Conservation (phyloP, 768 basidiomycete genomes). For the Dacryopinax primogenitus region DNA sequence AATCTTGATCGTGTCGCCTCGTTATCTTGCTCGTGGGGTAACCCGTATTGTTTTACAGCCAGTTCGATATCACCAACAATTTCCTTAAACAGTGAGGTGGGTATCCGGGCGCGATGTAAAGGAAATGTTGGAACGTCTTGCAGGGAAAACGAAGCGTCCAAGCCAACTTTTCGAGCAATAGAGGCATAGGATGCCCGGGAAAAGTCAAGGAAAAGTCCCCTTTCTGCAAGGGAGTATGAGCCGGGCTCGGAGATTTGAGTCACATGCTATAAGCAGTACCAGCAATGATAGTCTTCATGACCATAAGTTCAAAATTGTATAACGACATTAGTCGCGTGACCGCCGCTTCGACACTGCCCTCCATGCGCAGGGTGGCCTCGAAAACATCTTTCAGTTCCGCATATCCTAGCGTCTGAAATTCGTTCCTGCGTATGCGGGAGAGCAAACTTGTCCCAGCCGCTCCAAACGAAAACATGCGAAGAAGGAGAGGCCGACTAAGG, state of each 20-base stretch:
- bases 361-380: neutral
- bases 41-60: neutral
- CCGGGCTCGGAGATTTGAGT: neutral
- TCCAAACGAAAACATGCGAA: neutral
- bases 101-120: slow-evolving; percentile 20
- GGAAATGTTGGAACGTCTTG: slow-evolving; percentile 19
- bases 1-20: neutral
- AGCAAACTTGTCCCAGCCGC: neutral
- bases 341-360: slow-evolving; percentile 2
- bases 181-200: slow-evolving; percentile 18
- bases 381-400: neutral
- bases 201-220: slow-evolving; percentile 17
- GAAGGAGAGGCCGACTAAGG: neutral
- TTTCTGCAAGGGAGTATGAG: slow-evolving; percentile 11
- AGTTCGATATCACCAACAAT: slow-evolving; percentile 17
- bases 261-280: neutral
- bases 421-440: slow-evolving; percentile 1
- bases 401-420: neutral
- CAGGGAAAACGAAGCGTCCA: slow-evolving; percentile 12
- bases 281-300: neutral
- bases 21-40: neutral
- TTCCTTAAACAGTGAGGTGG: slow-evolving; percentile 18
- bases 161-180: slow-evolving; percentile 19
- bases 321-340: neutral
- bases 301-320: neutral